phyloP scores from a whole-genome alignment of 163 green algal species.

The Prototheca stagnorum region DNA sequence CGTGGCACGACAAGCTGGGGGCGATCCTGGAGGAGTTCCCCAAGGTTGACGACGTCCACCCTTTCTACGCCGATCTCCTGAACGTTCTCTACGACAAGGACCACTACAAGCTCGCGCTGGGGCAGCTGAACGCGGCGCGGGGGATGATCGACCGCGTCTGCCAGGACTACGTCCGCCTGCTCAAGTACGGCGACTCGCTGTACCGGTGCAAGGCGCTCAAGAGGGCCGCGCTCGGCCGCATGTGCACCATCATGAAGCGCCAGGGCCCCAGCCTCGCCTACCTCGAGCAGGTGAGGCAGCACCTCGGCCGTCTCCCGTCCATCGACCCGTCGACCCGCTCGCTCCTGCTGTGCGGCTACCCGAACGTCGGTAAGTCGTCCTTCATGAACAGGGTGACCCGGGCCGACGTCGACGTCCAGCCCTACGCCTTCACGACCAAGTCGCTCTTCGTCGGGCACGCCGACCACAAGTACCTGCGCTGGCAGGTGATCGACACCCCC shows the following conservation, averaged over 20 bases:
- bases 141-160: slow-evolving; percentile 85
- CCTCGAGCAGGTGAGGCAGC: slow-evolving; percentile 96
- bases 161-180: slow-evolving; percentile 86
- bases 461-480: slow-evolving; percentile 97
- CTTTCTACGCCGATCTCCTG: slow-evolving; percentile 95
- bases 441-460: slow-evolving; percentile 92
- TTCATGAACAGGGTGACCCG: slow-evolving; percentile 97
- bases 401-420: slow-evolving; percentile 97
- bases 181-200: slow-evolving; percentile 98
- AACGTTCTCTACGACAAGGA: slow-evolving; percentile 98
- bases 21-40: slow-evolving; percentile 88
- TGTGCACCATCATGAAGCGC: slow-evolving; percentile 98
- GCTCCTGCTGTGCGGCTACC: slow-evolving; percentile 93
- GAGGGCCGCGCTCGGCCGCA: slow-evolving; percentile 85
- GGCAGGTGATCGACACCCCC: slow-evolving; percentile 97
- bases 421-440: slow-evolving; percentile 99
- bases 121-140: slow-evolving; percentile 82
- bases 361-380: slow-evolving; percentile 93
- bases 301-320: slow-evolving; percentile 89
- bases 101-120: slow-evolving; percentile 98
- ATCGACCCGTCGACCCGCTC: slow-evolving; percentile 96
- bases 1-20: slow-evolving; percentile 84
- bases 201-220: slow-evolving; percentile 99
- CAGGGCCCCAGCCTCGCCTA: slow-evolving; percentile 81
- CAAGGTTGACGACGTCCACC: slow-evolving; percentile 95